These are phyloP conservation scores for Cadophora luteo-olivacea DNA, from an alignment of 2,329 filamentous ascomycete genomes.

Conservation along the genomic window DNA sequence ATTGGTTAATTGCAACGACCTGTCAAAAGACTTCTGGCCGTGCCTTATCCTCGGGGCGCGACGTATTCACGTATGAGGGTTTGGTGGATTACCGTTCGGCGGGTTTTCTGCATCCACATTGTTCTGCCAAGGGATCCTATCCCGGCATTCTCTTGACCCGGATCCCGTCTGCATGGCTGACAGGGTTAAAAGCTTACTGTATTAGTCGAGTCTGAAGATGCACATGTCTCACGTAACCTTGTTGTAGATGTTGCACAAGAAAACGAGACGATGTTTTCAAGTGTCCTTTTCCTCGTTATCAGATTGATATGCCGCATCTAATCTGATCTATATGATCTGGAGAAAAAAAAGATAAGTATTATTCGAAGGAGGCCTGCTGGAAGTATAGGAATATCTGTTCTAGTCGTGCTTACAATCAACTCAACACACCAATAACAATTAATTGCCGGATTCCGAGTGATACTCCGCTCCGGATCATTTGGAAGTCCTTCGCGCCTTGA, in stretches of 20 bases:
- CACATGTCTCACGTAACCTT: background rate
- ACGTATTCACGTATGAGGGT: constrained; percentile 9
- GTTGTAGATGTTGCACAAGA: background rate
- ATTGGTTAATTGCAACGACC: background rate
- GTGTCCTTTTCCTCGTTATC: background rate
- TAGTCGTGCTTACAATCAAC: background rate
- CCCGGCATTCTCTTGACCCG: constrained; percentile 1
- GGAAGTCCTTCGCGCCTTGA: background rate
- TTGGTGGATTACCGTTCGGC: background rate
- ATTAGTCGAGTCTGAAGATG: background rate
- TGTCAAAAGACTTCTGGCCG: background rate
- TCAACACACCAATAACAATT: background rate
- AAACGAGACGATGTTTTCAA: background rate
- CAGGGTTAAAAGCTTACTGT: constrained; percentile 13
- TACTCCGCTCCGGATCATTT: background rate
- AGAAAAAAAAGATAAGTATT: background rate
- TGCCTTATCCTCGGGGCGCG: background rate
- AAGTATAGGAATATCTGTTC: background rate
- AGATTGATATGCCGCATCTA: background rate
- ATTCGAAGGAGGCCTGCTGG: background rate
- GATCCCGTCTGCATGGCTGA: constrained; percentile 1
- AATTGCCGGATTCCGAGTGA: constrained; percentile 6
- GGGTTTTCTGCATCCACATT: background rate
- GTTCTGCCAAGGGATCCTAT: background rate
- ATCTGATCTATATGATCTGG: background rate